Evolutionary conservation across 495 filamentous ascomycete genomes (phyloP), one percentile per base, ranked within the genome.

Genomic region (Stereocaulon alpinum): DNA sequence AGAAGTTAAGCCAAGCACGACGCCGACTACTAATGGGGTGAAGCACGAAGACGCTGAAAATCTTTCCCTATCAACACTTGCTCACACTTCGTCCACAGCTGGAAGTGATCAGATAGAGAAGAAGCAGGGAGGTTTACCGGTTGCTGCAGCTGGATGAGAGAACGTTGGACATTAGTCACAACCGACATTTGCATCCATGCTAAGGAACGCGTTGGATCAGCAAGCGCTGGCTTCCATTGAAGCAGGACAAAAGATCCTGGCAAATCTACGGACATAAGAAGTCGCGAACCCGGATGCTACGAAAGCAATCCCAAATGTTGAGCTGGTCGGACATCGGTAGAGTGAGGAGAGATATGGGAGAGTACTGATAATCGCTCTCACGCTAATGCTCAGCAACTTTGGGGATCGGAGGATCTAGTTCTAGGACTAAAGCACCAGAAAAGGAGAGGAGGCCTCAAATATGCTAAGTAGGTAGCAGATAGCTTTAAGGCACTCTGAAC

Each of bases 61-160:
- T 15, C 40, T 45, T 43, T 24, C 29, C 17, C 47, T 54, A 3
- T 59, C 63, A 20, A 45, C 48, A 42, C 18, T 52, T 12, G 27
- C 59, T 22, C 20, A 34, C 18, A 43, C 62, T 15, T 11, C 49
- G 20, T 20, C 14, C 49, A 29, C 47, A 48, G 15, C 17, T 34
- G 52, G 47, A 54, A 53, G 53, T 24, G 54, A 54, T 27, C 49
- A 61, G 15, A 52, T 64, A 40, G 55, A 64, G 49, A 52, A 42
- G 9, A 60, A 44, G 5, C 55, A 55, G 20, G 45, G 24, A 47
- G 62, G 52, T 24, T 41, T 61, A 18, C 58, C 58, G 6, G 62
- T 64, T 18, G 62, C 62, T 44, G 62, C 62, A n/a, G 62, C 62
- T 45, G 62, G 62, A 32, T 64, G 50, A 60, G 14, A 1, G 14